A percentile compares a stretch with the other conserved stretches of the same genome.
Conservation (phyloP, 768 basidiomycete genomes). For the Omphalotus guepiniiformis region DNA sequence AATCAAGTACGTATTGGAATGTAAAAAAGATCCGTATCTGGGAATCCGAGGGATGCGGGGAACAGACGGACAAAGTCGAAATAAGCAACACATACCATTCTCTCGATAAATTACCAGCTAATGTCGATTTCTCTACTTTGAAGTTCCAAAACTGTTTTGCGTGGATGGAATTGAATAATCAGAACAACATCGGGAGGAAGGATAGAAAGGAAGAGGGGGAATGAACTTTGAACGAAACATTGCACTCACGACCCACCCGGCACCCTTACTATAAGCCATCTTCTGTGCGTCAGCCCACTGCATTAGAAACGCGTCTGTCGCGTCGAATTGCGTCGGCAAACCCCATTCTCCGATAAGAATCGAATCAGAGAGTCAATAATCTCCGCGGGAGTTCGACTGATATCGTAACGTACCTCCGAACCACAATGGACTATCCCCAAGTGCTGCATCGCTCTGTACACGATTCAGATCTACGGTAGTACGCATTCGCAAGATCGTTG, state of each 20-base stretch:
- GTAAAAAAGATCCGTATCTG: neutral
- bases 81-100: conserved; percentile 49
- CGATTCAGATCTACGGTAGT: conserved; percentile 66
- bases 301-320: conserved; percentile 54
- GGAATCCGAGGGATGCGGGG: too few relatives aligned
- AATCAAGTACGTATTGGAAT: neutral
- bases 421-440: conserved; percentile 45
- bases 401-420: conserved; percentile 31
- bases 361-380: neutral
- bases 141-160: conserved; percentile 79
- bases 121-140: conserved; percentile 55
- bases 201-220: neutral
- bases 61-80: too few relatives aligned
- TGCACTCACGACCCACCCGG: conserved; percentile 62
- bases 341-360: conserved; percentile 41
- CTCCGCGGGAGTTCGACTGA: neutral
- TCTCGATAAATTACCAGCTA: conserved; percentile 48
- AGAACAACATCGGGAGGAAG: neutral
- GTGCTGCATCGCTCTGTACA: conserved; percentile 40
- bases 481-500: too few relatives aligned
- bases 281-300: conserved; percentile 80
- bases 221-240: neutral
- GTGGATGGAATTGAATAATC: neutral
- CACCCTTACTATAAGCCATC: conserved; percentile 51
- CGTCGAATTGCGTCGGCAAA: conserved; percentile 59